Evolutionary conservation across 1,139 yeast genomes (phyloP).

Genomic region (Blastobotrys ciferrii): DNA sequence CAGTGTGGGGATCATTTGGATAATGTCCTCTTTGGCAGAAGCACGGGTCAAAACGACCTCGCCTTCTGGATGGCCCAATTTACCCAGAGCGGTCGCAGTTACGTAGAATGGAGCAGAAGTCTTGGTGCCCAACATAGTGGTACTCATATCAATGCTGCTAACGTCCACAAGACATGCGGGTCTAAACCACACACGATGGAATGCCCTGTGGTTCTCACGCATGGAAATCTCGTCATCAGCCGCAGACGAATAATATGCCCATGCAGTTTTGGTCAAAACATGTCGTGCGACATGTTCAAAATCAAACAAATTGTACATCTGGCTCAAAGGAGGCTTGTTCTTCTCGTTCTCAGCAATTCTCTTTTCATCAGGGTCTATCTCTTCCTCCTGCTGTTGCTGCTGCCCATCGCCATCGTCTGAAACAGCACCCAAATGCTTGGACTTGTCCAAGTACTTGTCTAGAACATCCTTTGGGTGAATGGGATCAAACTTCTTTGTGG

Average conservation of each 20-base stretch:
- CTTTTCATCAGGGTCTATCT: conserved; percentile 34
- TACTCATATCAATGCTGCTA: conserved; percentile 49
- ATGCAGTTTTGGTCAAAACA: conserved; percentile 71
- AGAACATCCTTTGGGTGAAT: conserved; percentile 45
- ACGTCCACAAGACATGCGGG: conserved; percentile 81
- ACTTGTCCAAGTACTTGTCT: conserved; percentile 19
- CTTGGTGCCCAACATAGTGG: conserved; percentile 51
- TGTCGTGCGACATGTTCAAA: conserved; percentile 83
- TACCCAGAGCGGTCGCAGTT: conserved; percentile 58
- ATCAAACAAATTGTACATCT: conserved; percentile 68
- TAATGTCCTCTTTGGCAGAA: conserved; percentile 46
- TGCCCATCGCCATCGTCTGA: conserved; percentile 31
- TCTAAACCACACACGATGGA: conserved; percentile 79
- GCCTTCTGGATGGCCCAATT: conserved; percentile 56
- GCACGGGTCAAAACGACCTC: conserved; percentile 52
- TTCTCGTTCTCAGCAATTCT: conserved; percentile 38
- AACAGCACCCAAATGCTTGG: conserved; percentile 11
- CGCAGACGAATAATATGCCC: conserved; percentile 92
- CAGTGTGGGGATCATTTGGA: conserved; percentile 58
- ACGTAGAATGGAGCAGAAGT: conserved; percentile 52
- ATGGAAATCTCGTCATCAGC: conserved; percentile 88
- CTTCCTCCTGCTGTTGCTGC: conserved; percentile 33
- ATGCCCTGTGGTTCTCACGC: conserved; percentile 86
- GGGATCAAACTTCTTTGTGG: conserved; percentile 58
- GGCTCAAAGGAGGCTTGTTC: conserved; percentile 63